Evolutionary conservation across 345 rosid species (phyloP).

Genomic region (Erucastrum elatum): DNA sequence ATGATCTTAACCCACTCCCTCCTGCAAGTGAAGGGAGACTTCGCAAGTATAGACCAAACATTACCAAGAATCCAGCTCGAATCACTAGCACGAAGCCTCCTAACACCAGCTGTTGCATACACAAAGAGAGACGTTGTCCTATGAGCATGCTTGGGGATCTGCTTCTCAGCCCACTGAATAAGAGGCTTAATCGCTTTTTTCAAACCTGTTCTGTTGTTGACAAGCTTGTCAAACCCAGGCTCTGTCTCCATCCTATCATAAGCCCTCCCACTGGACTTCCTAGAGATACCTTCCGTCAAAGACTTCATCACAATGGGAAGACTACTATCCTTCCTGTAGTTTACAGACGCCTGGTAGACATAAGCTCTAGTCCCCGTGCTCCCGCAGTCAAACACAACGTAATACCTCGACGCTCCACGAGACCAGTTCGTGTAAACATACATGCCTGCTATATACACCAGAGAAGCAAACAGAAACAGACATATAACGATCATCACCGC

Average conservation of each 20-base stretch:
- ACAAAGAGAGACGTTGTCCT: constrained; percentile 79
- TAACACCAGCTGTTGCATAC: constrained; percentile 96
- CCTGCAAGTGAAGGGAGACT: constrained; percentile 69
- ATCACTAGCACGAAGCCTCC: constrained; percentile 74
- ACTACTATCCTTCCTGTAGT: constrained; percentile 56
- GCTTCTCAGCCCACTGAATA: constrained; percentile 84
- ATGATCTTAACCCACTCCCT: constrained; percentile 85
- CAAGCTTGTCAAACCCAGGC: constrained; percentile 89
- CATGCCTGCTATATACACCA: constrained; percentile 56
- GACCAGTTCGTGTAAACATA: constrained; percentile 75
- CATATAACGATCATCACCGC: constrained; percentile 51
- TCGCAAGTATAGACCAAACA: constrained; percentile 78
- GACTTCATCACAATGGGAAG: constrained; percentile 72
- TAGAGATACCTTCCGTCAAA: constrained; percentile 65
- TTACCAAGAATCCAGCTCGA: constrained; percentile 91
- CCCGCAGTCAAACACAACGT: constrained; percentile 96
- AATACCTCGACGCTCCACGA: constrained; percentile 69
- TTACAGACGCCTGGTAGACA: constrained; percentile 72
- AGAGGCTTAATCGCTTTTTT: constrained; percentile 81
- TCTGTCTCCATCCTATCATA: constrained; percentile 98
- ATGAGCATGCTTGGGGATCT: constrained; percentile 81
- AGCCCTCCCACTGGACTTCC: constrained; percentile 82
- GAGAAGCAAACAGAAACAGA: constrained; percentile 55
- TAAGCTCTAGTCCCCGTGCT: constrained; percentile 96
- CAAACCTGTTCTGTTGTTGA: constrained; percentile 72